Conservation (phyloP, 2,329 filamentous ascomycete species). For the Incumbomyces lentus region DNA sequence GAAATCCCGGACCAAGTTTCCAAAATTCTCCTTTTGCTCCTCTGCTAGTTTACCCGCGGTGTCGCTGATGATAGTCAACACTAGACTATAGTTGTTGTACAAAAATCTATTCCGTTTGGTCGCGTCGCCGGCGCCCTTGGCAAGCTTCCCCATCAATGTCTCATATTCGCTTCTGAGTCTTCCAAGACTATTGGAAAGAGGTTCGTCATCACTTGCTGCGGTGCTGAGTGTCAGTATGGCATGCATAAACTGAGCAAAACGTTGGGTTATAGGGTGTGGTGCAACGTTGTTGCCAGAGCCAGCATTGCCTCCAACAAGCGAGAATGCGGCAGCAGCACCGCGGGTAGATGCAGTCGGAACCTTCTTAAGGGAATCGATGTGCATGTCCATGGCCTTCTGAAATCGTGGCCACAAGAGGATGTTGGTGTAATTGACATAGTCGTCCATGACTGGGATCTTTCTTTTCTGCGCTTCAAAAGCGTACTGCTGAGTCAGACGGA, state of each 20-base stretch:
- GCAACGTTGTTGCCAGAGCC: slow-evolving; percentile 55
- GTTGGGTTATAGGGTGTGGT: slow-evolving; percentile 82
- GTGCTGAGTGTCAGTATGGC: slow-evolving; percentile 72
- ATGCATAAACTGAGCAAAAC: slow-evolving; percentile 87
- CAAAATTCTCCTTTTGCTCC: slow-evolving; percentile 71
- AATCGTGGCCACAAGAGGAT: slow-evolving; percentile 97
- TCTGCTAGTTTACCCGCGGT: slow-evolving; percentile 38
- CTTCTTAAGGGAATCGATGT: slow-evolving; percentile 74
- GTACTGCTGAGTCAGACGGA: slow-evolving; percentile 84
- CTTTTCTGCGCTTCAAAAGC: slow-evolving; percentile 89
- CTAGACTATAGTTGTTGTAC: slow-evolving; percentile 89
- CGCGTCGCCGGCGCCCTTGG: slow-evolving; percentile 62
- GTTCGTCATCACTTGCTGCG: slow-evolving; percentile 92
- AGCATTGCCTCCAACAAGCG: slow-evolving; percentile 40
- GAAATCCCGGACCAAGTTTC: slow-evolving; percentile 37
- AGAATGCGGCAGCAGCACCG: slow-evolving; percentile 43
- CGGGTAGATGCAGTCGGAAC: slow-evolving; percentile 37
- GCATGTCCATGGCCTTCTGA: slow-evolving; percentile 84
- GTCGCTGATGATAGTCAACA: slow-evolving; percentile 78
- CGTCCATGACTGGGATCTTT: slow-evolving; percentile 78
- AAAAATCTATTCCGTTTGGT: slow-evolving; percentile 79
- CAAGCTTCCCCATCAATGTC: slow-evolving; percentile 66
- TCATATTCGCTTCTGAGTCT: slow-evolving; percentile 75
- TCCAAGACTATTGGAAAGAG: slow-evolving; percentile 68
- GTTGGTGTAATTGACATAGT: slow-evolving; percentile 86